Evolutionary conservation across 75 land plant genomes (phyloP), one percentile per base, ranked within the genome.

Genomic region (Sequoia sempervirens): DNA sequence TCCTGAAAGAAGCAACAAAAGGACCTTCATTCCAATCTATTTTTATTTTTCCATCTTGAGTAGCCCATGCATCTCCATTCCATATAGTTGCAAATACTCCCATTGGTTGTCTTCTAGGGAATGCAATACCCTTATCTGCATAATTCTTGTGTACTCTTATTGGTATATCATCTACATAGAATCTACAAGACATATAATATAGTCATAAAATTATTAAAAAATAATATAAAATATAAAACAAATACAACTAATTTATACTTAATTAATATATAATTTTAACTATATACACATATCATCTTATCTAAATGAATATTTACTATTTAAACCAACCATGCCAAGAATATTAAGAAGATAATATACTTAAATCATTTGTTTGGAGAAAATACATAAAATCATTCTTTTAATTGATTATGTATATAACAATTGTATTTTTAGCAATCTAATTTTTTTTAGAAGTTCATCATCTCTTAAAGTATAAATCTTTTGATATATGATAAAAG

Each of bases 1-100:
- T 86, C 34, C 79, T 83, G 64, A 90, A 92, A 13, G 89, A 84
- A 14, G 92, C 94, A 52, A 86, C 79, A 86, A 94, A 96, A 30
- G 95, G 98, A 23, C 88, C 90, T 38, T 89, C 83, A 1, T 85
- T 85, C 94, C 94, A 96, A 61, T 96, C 90, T 32, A 88, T 87
- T 84, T 90, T 91, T 43, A 88, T 88, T 5, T 66, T 75, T 1
- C 96, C 98, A 0, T 93, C 98, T 10, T 86, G 81, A n/a, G 98
- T 96, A 1, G 94, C 96, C 96, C 94, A 96, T 28, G 50, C 61
- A n/a, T 87, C 84, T 4, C 90, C 98, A 53, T 91, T 85, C 96
- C 95, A 95, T 37, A 95, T 85, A 85, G 89, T 95, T 18, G 58
- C 86, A 68, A 87, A 87, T 52, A 93, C 45, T 69, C 88, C 74